These are phyloP conservation scores for Coemansia aciculifera DNA, from an alignment of 192 early-diverging fungal genomes.

Conservation along the genomic window DNA sequence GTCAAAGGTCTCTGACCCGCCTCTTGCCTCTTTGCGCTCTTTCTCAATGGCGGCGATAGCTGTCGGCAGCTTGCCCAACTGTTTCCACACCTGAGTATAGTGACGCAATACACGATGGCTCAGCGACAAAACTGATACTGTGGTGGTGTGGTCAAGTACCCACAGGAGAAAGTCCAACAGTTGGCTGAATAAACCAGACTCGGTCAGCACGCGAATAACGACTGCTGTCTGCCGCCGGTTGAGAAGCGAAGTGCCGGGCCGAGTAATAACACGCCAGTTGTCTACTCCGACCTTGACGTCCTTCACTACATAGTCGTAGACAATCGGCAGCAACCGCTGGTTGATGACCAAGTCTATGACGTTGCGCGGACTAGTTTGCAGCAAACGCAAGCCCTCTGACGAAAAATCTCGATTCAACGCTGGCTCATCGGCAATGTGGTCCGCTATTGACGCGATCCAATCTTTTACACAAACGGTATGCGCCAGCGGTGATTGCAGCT, in stretches of 20 bases:
- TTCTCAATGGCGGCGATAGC: slow-evolving; percentile 7
- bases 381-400: background rate
- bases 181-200: slow-evolving; percentile 10
- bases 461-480: slow-evolving; percentile 26
- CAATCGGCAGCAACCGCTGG: slow-evolving; percentile 39
- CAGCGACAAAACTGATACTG: slow-evolving; percentile 6
- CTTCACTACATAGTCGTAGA: slow-evolving; percentile 50
- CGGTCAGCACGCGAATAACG: slow-evolving; percentile 21
- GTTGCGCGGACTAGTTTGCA: slow-evolving; percentile 21
- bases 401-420: slow-evolving; percentile 14
- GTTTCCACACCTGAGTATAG: slow-evolving; percentile 20
- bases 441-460: slow-evolving; percentile 36
- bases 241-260: slow-evolving; percentile 72
- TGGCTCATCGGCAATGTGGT: slow-evolving; percentile 21
- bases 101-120: slow-evolving; percentile 28
- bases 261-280: slow-evolving; percentile 79
- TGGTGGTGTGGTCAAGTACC: slow-evolving; percentile 33
- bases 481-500: slow-evolving; percentile 16
- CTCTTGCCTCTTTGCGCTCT: background rate
- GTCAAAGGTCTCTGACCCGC: slow-evolving; percentile 21
- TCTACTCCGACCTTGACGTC: slow-evolving; percentile 57
- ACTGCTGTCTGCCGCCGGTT: slow-evolving; percentile 66
- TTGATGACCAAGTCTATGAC: slow-evolving; percentile 25
- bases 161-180: slow-evolving; percentile 49
- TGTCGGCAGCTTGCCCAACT: slow-evolving; percentile 18